Percentiles rank a stretch among this genome's conserved stretches.
phyloP scores from a whole-genome alignment of 2,329 filamentous ascomycete species.

The Trichoderma brevicompactum region DNA sequence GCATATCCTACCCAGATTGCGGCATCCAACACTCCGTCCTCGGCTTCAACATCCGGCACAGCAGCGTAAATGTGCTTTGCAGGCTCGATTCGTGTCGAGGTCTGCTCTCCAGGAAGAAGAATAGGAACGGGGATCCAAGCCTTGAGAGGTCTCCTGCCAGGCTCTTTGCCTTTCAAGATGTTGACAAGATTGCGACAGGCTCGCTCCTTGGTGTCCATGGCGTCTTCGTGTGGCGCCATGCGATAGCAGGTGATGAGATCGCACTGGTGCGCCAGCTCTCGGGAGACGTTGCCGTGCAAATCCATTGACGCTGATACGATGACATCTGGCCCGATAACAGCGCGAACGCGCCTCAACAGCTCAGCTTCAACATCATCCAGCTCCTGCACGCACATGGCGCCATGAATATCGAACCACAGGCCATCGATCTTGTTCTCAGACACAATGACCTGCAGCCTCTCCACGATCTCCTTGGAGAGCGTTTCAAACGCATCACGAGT shows the following conservation, averaged over 20 bases:
- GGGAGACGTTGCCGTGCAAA: slow-evolving; percentile 59
- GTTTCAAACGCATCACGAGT: slow-evolving; percentile 51
- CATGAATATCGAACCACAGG: slow-evolving; percentile 61
- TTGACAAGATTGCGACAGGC: slow-evolving; percentile 55
- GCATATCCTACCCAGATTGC: slow-evolving; percentile 61
- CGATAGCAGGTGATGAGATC: slow-evolving; percentile 60
- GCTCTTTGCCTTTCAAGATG: slow-evolving; percentile 39
- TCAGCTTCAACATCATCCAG: slow-evolving; percentile 54
- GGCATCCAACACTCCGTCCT: slow-evolving; percentile 52
- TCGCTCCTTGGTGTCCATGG: slow-evolving; percentile 54
- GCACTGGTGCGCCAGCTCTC: slow-evolving; percentile 51
- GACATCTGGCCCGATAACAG: slow-evolving; percentile 50
- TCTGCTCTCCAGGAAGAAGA: slow-evolving; percentile 58
- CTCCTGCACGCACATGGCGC: slow-evolving; percentile 58
- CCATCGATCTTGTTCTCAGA: slow-evolving; percentile 47
- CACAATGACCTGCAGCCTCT: slow-evolving; percentile 46
- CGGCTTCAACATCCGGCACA: slow-evolving; percentile 49
- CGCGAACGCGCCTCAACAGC: slow-evolving; percentile 51
- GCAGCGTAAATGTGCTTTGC: slow-evolving; percentile 55
- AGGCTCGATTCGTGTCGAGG: slow-evolving; percentile 57
- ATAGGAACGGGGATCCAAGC: slow-evolving; percentile 58
- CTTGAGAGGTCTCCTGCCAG: slow-evolving; percentile 49
- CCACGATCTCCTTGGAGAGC: slow-evolving; percentile 48
- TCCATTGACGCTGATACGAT: slow-evolving; percentile 60
- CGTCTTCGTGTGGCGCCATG: slow-evolving; percentile 57